Conservation (phyloP, 1,139 yeast genomes). For the Yamadazyma pseudoaaseri region DNA sequence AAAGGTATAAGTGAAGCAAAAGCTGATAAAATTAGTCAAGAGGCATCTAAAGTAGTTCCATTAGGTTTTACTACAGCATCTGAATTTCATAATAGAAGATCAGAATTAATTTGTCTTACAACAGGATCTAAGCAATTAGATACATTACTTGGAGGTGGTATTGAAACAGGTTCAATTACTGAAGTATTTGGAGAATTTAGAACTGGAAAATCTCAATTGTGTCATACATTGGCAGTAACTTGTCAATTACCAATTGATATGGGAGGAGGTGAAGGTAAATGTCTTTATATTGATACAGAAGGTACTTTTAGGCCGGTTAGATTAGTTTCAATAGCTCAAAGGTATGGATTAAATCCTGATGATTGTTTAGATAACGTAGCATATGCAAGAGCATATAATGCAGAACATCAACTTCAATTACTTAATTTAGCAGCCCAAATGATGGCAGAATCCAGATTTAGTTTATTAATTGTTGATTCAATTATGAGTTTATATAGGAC, state of each 20-base stretch:
- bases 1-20: conserved; percentile 96
- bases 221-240: conserved; percentile 95
- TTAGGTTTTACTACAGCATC: conserved; percentile 98
- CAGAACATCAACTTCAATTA: conserved; percentile 90
- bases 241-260: conserved; percentile 95
- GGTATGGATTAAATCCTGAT: conserved; percentile 92
- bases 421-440: conserved; percentile 88
- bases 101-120: conserved; percentile 87
- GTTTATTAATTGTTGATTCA: conserved; percentile 85
- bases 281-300: conserved; percentile 94
- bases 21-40: conserved; percentile 80
- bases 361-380: conserved; percentile 97
- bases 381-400: conserved; percentile 94
- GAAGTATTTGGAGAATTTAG: conserved; percentile 97
- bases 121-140: conserved; percentile 96
- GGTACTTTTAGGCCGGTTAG: conserved; percentile 95
- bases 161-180: conserved; percentile 96
- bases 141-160: conserved; percentile 92
- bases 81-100: conserved; percentile 86
- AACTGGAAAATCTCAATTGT: conserved; percentile 95
- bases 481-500: conserved; percentile 96
- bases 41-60: conserved; percentile 86
- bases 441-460: conserved; percentile 92
- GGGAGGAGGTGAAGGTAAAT: conserved; percentile 99
- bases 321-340: conserved; percentile 82